Evolutionary conservation across 805 yeast genomes (phyloP).

Genomic region (Saccharomycopsis sp.): DNA sequence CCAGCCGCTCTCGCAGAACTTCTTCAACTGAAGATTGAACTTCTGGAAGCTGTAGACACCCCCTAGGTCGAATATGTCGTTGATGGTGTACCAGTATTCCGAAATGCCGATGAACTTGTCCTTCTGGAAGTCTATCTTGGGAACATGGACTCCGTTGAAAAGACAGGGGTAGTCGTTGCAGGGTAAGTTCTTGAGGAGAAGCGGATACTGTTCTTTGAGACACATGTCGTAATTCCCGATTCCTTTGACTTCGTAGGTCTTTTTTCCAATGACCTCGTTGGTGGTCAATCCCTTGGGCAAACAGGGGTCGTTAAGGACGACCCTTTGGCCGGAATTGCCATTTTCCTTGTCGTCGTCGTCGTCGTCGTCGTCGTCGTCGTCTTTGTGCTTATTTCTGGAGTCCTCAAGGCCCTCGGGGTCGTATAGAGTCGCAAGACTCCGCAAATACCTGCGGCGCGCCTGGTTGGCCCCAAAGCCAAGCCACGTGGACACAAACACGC

Average conservation of each 20-base stretch:
- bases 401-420: constrained; percentile 41
- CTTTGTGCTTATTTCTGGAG: constrained; percentile 34
- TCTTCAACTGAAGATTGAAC: constrained; percentile 58
- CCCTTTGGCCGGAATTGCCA: not conserved
- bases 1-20: constrained; percentile 80
- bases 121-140: constrained; percentile 67
- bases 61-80: constrained; percentile 81
- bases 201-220: constrained; percentile 62
- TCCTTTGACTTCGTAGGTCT: constrained; percentile 52
- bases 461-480: constrained; percentile 96
- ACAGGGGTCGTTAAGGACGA: constrained; percentile 63
- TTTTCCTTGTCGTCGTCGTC: constrained; percentile 4
- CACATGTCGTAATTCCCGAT: constrained; percentile 76
- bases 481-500: constrained; percentile 93
- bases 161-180: constrained; percentile 86
- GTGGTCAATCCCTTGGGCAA: constrained; percentile 56
- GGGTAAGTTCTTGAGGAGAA: constrained; percentile 70
- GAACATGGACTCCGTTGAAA: constrained; percentile 94
- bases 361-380: constrained; percentile 21
- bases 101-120: constrained; percentile 90
- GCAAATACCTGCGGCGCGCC: constrained; percentile 70
- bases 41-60: constrained; percentile 77
- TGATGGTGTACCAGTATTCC: constrained; percentile 96
- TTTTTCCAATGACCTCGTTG: constrained; percentile 35
- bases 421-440: constrained; percentile 46